Evolutionary conservation across 2,329 filamentous ascomycete genomes (phyloP).

Genomic region (Neurospora sp.): DNA sequence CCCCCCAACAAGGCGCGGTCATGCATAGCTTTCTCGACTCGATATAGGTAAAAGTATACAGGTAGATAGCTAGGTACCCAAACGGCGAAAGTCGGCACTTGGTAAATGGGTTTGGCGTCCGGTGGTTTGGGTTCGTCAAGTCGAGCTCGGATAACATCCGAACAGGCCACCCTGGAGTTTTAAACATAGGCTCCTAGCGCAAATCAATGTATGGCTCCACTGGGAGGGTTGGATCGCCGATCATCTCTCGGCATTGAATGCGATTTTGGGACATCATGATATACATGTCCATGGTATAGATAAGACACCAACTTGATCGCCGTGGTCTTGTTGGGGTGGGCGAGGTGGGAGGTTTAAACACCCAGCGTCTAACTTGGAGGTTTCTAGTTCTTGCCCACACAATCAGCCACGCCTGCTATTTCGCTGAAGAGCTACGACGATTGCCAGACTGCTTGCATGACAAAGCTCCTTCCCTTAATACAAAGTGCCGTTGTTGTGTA

Average conservation of each 20-base stretch:
- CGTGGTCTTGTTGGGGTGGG: not conserved
- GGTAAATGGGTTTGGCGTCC: not conserved
- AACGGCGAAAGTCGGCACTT: not conserved
- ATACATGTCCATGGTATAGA: not conserved
- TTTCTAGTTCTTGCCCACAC: not conserved
- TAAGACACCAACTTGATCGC: not conserved
- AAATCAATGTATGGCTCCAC: not conserved
- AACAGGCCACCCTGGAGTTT: not conserved
- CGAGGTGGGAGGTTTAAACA: not conserved
- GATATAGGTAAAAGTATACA: not conserved
- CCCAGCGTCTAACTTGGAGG: no score
- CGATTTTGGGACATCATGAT: not conserved
- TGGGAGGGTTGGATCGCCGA: not conserved
- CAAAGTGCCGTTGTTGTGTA: not conserved
- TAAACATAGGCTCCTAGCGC: not conserved
- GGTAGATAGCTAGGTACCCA: not conserved
- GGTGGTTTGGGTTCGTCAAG: not conserved
- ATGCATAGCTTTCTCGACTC: not conserved
- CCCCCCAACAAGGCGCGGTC: not conserved
- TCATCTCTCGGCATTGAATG: not conserved
- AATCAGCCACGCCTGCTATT: not conserved
- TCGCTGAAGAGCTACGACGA: not conserved
- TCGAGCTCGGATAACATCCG: not conserved
- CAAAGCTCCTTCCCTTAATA: not conserved
- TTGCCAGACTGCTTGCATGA: not conserved